These are phyloP conservation scores for Strigomonas oncopelti DNA, from an alignment of 208 protist genomes.

Conservation along the genomic window DNA sequence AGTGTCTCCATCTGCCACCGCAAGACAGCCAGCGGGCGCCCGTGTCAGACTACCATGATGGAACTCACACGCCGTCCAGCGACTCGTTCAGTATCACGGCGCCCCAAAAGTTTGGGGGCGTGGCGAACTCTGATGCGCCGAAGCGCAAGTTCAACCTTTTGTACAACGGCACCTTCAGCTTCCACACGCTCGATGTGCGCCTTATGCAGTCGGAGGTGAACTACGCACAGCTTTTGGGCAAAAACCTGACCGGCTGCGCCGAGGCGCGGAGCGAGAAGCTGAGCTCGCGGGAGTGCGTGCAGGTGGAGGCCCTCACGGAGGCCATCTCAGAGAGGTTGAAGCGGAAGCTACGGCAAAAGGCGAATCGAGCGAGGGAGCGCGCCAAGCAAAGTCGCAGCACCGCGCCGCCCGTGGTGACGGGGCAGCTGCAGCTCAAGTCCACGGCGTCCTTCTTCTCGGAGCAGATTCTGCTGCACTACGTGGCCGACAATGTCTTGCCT, in stretches of 20 bases:
- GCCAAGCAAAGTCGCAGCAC: slow-evolving; percentile 55
- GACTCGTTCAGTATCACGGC: neutral
- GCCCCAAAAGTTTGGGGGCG: neutral
- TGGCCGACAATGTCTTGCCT: slow-evolving; percentile 57
- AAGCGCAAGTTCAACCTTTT: slow-evolving; percentile 22
- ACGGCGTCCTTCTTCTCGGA: slow-evolving; percentile 72
- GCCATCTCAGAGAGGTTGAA: slow-evolving; percentile 57
- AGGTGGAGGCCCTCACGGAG: slow-evolving; percentile 70
- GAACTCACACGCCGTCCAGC: neutral
- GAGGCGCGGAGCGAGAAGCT: slow-evolving; percentile 52
- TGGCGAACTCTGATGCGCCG: neutral
- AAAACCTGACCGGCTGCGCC: slow-evolving; percentile 54
- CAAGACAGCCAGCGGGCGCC: neutral
- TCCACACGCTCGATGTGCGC: slow-evolving; percentile 56
- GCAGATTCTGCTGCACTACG: slow-evolving; percentile 60
- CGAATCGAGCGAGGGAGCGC: slow-evolving; percentile 48
- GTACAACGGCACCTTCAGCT: slow-evolving; percentile 71
- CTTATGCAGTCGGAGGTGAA: slow-evolving; percentile 62
- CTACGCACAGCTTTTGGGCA: slow-evolving; percentile 59
- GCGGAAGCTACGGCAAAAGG: slow-evolving; percentile 38
- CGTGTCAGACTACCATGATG: neutral
- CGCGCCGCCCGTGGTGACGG: slow-evolving; percentile 53
- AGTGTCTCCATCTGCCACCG: slow-evolving; percentile 2
- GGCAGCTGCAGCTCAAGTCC: slow-evolving; percentile 62
- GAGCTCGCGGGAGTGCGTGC: slow-evolving; percentile 80